Conservation (phyloP, 352 stramenopile species). For the Peronospora destructor region DNA sequence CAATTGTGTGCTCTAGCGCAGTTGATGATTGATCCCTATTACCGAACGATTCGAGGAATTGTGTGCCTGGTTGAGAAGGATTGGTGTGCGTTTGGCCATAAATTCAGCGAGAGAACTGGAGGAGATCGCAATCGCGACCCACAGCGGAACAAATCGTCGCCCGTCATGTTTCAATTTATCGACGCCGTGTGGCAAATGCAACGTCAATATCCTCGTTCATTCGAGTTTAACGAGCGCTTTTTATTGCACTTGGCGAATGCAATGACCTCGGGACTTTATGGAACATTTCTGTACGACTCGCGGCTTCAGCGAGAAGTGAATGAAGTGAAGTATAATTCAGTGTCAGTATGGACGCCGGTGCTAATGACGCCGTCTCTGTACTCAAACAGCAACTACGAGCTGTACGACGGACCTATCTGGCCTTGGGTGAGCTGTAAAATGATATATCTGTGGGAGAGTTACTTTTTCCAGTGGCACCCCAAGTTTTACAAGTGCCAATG, state of each 20-base stretch:
- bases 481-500: conserved; percentile 78
- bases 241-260: conserved; percentile 75
- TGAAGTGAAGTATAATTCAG: conserved; percentile 39
- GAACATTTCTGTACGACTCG: conserved; percentile 79
- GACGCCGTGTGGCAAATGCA: conserved; percentile 81
- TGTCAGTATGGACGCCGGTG: conserved; percentile 79
- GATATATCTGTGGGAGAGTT: conserved; percentile 73
- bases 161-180: conserved; percentile 84
- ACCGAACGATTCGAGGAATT: conserved; percentile 80
- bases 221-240: conserved; percentile 85
- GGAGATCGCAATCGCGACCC: conserved; percentile 70
- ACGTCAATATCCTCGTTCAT: conserved; percentile 70
- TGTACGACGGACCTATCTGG: conserved; percentile 56
- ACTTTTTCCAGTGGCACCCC: conserved; percentile 83
- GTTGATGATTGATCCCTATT: conserved; percentile 86
- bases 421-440: conserved; percentile 75
- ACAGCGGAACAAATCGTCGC: conserved; percentile 69
- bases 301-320: conserved; percentile 64
- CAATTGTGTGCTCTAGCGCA: conserved; percentile 75
- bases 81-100: conserved; percentile 83
- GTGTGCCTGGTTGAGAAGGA: conserved; percentile 81
- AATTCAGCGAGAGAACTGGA: conserved; percentile 65
- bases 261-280: conserved; percentile 73
- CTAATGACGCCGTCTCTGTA: conserved; percentile 43
- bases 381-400: conserved; percentile 45